These are phyloP conservation scores for Artemisia tridentata DNA, from an alignment of 129 eudicot genomes.

Conservation along the genomic window DNA sequence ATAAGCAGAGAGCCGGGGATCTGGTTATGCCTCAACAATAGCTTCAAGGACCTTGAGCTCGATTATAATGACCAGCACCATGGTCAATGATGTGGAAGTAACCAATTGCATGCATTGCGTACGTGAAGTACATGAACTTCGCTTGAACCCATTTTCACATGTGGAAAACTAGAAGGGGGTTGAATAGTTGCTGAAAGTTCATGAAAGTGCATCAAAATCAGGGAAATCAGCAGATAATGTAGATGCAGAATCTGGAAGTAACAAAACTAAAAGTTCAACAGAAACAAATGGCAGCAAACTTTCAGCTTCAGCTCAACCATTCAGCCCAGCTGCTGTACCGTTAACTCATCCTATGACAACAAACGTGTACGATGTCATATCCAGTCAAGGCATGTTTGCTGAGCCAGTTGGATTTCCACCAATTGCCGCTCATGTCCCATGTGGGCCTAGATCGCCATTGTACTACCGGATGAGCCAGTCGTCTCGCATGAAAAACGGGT, in stretches of 20 bases:
- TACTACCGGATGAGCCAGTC: slow-evolving; percentile 63
- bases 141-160: too few species aligned
- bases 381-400: slow-evolving; percentile 60
- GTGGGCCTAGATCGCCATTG: slow-evolving; percentile 92
- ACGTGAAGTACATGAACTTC: background rate
- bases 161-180: too few species aligned
- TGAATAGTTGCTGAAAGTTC: too few species aligned
- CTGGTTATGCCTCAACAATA: slow-evolving; percentile 5
- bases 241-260: slow-evolving; percentile 28
- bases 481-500: slow-evolving; percentile 53
- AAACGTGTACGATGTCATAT: slow-evolving; percentile 57
- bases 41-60: slow-evolving; percentile 20
- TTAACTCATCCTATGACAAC: slow-evolving; percentile 46
- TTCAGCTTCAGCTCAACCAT: slow-evolving; percentile 93
- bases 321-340: slow-evolving; percentile 65
- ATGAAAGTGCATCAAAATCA: slow-evolving; percentile 34
- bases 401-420: slow-evolving; percentile 89
- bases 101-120: slow-evolving; percentile 24
- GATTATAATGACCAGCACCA: slow-evolving; percentile 24
- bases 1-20: slow-evolving; percentile 4
- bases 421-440: slow-evolving; percentile 83
- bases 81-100: slow-evolving; percentile 12
- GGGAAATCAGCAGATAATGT: slow-evolving; percentile 39
- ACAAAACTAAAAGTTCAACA: slow-evolving; percentile 41
- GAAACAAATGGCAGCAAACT: slow-evolving; percentile 80